Evolutionary conservation across 2,329 filamentous ascomycete genomes (phyloP), one percentile per base, ranked within the genome.

Genomic region (Chaetomiaceae sp.): DNA sequence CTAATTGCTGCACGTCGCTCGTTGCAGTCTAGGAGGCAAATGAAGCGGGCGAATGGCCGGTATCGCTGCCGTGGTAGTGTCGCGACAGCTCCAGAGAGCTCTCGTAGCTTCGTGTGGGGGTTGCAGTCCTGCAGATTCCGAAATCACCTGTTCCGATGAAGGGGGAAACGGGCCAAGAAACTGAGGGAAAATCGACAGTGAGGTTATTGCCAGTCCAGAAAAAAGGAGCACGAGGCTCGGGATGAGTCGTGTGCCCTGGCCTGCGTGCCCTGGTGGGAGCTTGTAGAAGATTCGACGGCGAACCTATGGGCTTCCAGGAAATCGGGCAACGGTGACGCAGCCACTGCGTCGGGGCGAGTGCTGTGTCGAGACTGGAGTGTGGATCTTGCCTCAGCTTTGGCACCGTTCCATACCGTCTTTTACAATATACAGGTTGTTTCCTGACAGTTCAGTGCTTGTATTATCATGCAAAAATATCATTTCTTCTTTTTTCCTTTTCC

Each of bases 251-350:
- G 25, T 50, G 46, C 53, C 55, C 56, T 55, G 44, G 50, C 50
- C 48, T 47, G 53, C 51, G 50, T 52, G 51, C 31, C 48, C 40
- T 35, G 20, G 39, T 23, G 23, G 44, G 39, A 51, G 58, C 41
- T 55, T 57, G 55, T 60, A 60, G 59, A 61, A 61, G 47, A 41
- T 61, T 61, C 59, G 59, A 59, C 39, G 51, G 55, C 21, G 46
- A 51, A 46, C 59, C 56, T 60, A 60, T 61, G 30, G 54, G 54
- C 41, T 55, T 55, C 51, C 52, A 44, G 40, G 53, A 47, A 5
- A 55, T 50, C 27, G 25, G 43, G 39, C 37, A 30, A 52, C 37
- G 50, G 59, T 60, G 59, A 58, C 57, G 57, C 59, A 60, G 54
- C 40, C 43, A 40, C 47, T 55, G 50, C 56, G 56, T 57, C 38